These are phyloP conservation scores for Aspergillus quadrilineatus DNA, from an alignment of 2,329 filamentous ascomycete genomes.

Conservation along the genomic window DNA sequence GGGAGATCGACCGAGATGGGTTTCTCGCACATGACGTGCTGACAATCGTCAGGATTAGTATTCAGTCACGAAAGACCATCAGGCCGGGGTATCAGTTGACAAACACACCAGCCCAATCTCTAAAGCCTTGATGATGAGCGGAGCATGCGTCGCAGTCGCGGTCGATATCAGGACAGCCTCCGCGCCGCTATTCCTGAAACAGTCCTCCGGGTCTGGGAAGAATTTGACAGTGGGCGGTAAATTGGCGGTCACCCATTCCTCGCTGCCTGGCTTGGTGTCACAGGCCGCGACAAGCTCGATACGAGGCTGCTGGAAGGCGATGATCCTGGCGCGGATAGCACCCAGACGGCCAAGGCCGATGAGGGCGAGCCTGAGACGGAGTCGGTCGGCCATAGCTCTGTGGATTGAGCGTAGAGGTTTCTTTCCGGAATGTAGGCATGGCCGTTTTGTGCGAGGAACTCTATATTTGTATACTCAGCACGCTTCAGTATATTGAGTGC, in stretches of 20 bases:
- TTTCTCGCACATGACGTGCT: conserved; percentile 16
- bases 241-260: conserved; percentile 34
- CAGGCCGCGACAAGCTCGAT: conserved; percentile 37
- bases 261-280: conserved; percentile 34
- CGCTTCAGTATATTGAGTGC: too few relatives aligned
- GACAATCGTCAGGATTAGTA: background rate
- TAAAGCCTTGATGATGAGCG: conserved; percentile 3
- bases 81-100: too few relatives aligned
- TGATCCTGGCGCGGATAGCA: conserved; percentile 32
- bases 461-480: too few relatives aligned
- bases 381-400: background rate
- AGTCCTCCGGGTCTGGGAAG: conserved; percentile 6
- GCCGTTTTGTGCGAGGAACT: too few relatives aligned
- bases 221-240: conserved; percentile 4
- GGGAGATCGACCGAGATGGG: conserved; percentile 10
- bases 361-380: conserved; percentile 11
- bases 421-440: too few relatives aligned
- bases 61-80: too few relatives aligned
- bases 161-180: conserved; percentile 13
- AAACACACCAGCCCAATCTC: background rate
- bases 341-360: conserved; percentile 14
- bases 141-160: conserved; percentile 11
- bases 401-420: too few relatives aligned
- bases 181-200: conserved; percentile 8
- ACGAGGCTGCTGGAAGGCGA: conserved; percentile 36